Evolutionary conservation across 2,329 filamentous ascomycete genomes (phyloP).

Genomic region (Ascocoryne sarcoides): DNA sequence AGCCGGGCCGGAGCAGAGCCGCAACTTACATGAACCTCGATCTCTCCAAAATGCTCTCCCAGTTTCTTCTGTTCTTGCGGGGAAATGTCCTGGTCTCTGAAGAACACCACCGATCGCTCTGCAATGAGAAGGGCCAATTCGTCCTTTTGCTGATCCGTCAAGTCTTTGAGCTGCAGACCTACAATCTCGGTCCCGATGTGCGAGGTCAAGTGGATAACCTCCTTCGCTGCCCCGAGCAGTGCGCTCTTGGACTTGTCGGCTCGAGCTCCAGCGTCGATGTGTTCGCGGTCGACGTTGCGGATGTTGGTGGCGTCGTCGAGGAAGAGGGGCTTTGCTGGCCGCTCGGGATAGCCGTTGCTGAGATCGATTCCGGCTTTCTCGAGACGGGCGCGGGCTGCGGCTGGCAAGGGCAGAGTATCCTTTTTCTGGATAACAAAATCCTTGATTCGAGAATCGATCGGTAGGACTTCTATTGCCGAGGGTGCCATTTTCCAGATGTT

Average conservation of each 20-base stretch:
- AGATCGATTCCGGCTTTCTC: constrained; percentile 63
- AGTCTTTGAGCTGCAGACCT: constrained; percentile 32
- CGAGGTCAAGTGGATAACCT: constrained; percentile 44
- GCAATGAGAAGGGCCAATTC: constrained; percentile 36
- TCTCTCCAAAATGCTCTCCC: constrained; percentile 54
- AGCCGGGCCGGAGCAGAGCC: too few species aligned
- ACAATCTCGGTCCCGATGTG: constrained; percentile 35
- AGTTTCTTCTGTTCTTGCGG: constrained; percentile 56
- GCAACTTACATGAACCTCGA: constrained; percentile 55
- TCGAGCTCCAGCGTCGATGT: constrained; percentile 53
- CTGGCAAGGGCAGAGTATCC: constrained; percentile 54
- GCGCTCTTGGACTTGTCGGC: constrained; percentile 57
- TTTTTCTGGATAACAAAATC: constrained; percentile 56
- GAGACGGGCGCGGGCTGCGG: constrained; percentile 45
- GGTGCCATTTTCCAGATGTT: too few species aligned
- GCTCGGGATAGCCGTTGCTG: constrained; percentile 62
- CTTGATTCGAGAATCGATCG: constrained; percentile 53
- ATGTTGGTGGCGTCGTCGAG: constrained; percentile 63
- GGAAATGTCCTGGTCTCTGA: constrained; percentile 36
- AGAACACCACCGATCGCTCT: constrained; percentile 33
- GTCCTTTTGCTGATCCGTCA: constrained; percentile 33
- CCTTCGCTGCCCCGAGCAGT: constrained; percentile 50
- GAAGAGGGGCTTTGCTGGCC: constrained; percentile 57
- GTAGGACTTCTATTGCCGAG: constrained; percentile 35
- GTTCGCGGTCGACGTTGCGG: constrained; percentile 44